Base-by-base conservation (phyloP, 768 basidiomycete genomes). In the Nevesoporus exiguus region DNA sequence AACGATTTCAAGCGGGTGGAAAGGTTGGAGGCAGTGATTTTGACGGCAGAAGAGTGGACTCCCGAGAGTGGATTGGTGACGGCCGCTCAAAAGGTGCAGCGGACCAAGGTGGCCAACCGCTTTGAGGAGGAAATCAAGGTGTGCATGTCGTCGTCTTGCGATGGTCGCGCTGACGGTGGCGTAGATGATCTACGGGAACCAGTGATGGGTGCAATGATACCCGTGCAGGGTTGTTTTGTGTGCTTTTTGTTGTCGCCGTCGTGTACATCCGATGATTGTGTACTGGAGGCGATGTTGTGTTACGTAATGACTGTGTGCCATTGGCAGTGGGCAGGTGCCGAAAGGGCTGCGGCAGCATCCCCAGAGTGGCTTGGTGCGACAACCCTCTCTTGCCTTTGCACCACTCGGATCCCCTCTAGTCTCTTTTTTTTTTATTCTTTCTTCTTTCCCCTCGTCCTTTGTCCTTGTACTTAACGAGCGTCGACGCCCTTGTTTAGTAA, bases 31-130 rank as follows among this genome's bases (percentile, higher is more conserved):
- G 84, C 77, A 21, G 86, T 93, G 25, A 79, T 96, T 19, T 71
- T 96, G 63, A 86, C 87, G 7, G 66, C 85, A 27, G 88, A 93
- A 5, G 92, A 94, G 72, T 95, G 93, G 93, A 94, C 92, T 7
- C 90, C 93, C 0, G 89, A 95, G 77, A 90, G 69, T 55, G 93
- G 91, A 36, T 77, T 95, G 36, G 83, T 94, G 44, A 95, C 93
- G 0, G 90, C 93, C 14, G 93, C 93, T 52, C 90, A 93, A 78
- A 95, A 96, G 80, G 78, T 95, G 15, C 88, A 95, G 73, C 72
- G 93, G 61, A 80, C 77, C 66, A 83, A 76, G 71, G 78, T 96
- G 52, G 81, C 79, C 57, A 80, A 86, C 71, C 75, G 71, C 61
- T 93, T 86, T 55, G 77, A 76, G 54, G 60, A 67, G 37, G 79